A percentile compares a stretch with the other conserved stretches of the same genome.
phyloP scores from a whole-genome alignment of 257 asterid genomes.

The Solanum commersonii region DNA sequence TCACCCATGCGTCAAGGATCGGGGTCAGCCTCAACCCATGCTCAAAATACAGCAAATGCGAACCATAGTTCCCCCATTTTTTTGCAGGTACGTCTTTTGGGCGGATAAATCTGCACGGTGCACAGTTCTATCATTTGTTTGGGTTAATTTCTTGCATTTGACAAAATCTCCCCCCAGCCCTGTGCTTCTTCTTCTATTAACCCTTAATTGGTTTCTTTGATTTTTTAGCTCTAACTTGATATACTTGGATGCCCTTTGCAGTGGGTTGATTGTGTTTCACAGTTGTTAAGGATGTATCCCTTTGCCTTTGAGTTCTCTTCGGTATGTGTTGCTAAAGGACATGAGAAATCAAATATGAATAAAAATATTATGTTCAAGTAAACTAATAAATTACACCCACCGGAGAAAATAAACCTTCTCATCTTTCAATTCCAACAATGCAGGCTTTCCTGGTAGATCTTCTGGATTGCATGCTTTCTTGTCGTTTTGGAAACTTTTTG shows the following conservation, averaged over 20 bases:
- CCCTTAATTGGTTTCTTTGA: not conserved
- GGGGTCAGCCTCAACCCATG: slow-evolving; percentile 44
- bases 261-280: slow-evolving; percentile 97
- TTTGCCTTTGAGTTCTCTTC: slow-evolving; percentile 92
- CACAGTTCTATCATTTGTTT: not conserved
- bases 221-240: not conserved
- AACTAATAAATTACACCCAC: not conserved
- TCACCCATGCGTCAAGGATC: slow-evolving; percentile 76
- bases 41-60: slow-evolving; percentile 63
- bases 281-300: slow-evolving; percentile 84
- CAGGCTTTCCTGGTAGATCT: slow-evolving; percentile 92
- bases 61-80: slow-evolving; percentile 85
- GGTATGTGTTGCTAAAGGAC: slow-evolving; percentile 42
- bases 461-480: slow-evolving; percentile 70
- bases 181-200: not conserved
- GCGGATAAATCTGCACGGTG: not conserved
- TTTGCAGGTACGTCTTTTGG: slow-evolving; percentile 56
- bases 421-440: slow-evolving; percentile 8
- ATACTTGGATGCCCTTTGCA: slow-evolving; percentile 16
- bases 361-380: not conserved
- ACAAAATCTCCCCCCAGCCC: not conserved
- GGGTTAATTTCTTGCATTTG: not conserved
- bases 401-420: slow-evolving; percentile 3
- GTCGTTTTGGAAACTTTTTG: slow-evolving; percentile 92
- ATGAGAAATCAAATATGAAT: not conserved